Evolutionary conservation across 108 stramenopile species (phyloP).

Genomic region (Phaeodactylum tricornutum): DNA sequence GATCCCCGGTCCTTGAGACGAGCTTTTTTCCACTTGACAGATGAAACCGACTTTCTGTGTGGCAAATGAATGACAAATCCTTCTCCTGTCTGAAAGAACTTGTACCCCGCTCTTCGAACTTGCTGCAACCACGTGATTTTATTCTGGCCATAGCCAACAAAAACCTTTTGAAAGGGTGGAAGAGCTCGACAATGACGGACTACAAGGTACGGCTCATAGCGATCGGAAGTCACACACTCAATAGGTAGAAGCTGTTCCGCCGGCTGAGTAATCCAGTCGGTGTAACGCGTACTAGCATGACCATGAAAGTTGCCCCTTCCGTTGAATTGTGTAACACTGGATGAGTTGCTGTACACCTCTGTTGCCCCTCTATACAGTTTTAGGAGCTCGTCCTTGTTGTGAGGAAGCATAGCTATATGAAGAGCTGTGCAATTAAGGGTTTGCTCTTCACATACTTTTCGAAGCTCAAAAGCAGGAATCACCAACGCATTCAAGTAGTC

Average conservation of each 20-base stretch:
- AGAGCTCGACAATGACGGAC: slow-evolving; percentile 49
- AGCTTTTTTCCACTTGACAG: no score
- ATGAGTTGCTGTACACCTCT: slow-evolving; percentile 38
- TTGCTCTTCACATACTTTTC: no score
- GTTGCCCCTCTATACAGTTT: slow-evolving; percentile 35
- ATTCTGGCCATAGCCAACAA: slow-evolving; percentile 75
- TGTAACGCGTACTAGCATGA: no score
- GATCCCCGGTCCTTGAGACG: slow-evolving; percentile 57
- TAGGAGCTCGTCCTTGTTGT: slow-evolving; percentile 19
- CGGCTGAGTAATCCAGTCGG: no score
- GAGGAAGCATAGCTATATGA: slow-evolving; percentile 52
- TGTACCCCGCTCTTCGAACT: slow-evolving; percentile 42
- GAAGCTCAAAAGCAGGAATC: slow-evolving; percentile 64
- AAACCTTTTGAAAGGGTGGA: slow-evolving; percentile 60
- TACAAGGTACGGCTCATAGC: slow-evolving; percentile 76
- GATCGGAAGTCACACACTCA: slow-evolving; percentile 50
- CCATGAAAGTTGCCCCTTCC: no score
- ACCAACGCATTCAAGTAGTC: slow-evolving; percentile 44
- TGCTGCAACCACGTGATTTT: slow-evolving; percentile 75
- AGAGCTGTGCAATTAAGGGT: slow-evolving; percentile 10
- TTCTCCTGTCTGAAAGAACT: slow-evolving; percentile 39
- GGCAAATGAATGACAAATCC: slow-evolving; percentile 68
- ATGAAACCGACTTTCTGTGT: no score
- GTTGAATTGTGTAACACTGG: no score
- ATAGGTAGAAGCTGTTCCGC: no score